Base-by-base conservation (phyloP, 352 stramenopile species). In the Peronospora belbahrii region DNA sequence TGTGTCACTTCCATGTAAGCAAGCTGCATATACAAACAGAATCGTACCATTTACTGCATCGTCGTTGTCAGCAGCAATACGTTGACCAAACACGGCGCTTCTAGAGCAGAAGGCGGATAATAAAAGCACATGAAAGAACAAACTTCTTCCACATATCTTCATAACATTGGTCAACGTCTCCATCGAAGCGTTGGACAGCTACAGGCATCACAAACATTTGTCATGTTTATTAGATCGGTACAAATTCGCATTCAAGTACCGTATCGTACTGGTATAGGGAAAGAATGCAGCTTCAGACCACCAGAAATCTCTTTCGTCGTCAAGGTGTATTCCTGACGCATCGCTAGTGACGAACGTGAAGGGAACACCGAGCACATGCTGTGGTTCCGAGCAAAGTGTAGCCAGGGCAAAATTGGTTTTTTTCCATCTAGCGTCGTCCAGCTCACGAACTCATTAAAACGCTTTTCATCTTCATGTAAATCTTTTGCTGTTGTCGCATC, bases 281-380 rank as follows among this genome's bases (percentile, higher is more conserved):
- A 94, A 2, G 82, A 85, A 10, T 81, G 63, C 3, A 94, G 62
- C 14, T 76, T 79, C 4, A 94, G 54, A 2, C 79, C 82, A 15
- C 80, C 79, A 0, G 80, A 89, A 42, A 91, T 94, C 46, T 94
- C 82, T 43, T 89, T 94, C 1, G 82, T 94, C 39, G 79, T 81
- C 19, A 94, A 61, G 4, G 74, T 79, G 40, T 74, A 91, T 30
- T 94, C 82, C 39, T 89, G 77, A 15, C 72, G 71, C 75, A 94
- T 85, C 7, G 58, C 67, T n/a, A 74, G 24, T 11, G 70, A 49
- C 3, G 58, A 69, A 11, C 56, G 49, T 15, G 73, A 65, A 0
- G 80, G 75, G 11, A 75, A 74, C 20, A 94, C 80, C 2, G 64
- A 72, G 52, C 71, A 90, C 5, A 87, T 53, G 42, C 79, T 91